These are phyloP conservation scores for Barnettozyma botsteinii DNA, from an alignment of 805 yeast species.

Conservation along the genomic window DNA sequence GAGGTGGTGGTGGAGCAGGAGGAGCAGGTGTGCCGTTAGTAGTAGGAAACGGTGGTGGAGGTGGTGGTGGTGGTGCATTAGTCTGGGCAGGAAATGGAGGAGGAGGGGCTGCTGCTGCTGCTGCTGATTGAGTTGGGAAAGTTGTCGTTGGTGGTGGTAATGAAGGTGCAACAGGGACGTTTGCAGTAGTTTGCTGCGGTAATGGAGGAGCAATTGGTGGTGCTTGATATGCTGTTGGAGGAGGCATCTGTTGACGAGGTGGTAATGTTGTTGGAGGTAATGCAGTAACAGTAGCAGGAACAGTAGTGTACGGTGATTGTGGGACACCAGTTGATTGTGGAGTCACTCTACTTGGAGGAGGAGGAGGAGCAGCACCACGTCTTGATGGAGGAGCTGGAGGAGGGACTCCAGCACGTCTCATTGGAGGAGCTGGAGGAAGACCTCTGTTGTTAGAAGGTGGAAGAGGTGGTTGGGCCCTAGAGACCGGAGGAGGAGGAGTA, in stretches of 20 bases:
- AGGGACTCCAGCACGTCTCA: constrained; percentile 23
- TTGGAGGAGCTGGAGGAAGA: constrained; percentile 23
- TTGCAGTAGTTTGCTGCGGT: constrained; percentile 14
- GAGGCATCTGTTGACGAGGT: constrained; percentile 2
- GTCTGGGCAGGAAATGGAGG: constrained; percentile 7
- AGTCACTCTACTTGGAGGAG: constrained; percentile 20
- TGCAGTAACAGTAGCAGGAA: too few relatives aligned
- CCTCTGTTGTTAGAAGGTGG: constrained; percentile 19
- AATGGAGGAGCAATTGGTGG: constrained; percentile 12
- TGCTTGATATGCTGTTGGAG: constrained; percentile 12
- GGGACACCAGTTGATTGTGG: constrained; percentile 1
- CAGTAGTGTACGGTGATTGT: too few relatives aligned
- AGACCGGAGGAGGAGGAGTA: constrained; percentile 25
- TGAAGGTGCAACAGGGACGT: neutral
- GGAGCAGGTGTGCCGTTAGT: too few relatives aligned
- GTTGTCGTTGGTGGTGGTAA: constrained; percentile 8
- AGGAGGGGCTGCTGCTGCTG: constrained; percentile 1
- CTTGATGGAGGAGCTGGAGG: constrained; percentile 26
- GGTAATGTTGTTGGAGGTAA: neutral
- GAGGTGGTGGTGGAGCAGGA: constrained; percentile 25
- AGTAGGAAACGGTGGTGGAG: constrained; percentile 8
- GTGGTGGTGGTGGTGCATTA: constrained; percentile 10
- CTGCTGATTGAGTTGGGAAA: constrained; percentile 3
- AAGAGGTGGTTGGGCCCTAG: constrained; percentile 22
- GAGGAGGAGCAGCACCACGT: constrained; percentile 16